These are phyloP conservation scores for Rhododendron henanense DNA, from an alignment of 148 eudicot genomes.

Conservation along the genomic window DNA sequence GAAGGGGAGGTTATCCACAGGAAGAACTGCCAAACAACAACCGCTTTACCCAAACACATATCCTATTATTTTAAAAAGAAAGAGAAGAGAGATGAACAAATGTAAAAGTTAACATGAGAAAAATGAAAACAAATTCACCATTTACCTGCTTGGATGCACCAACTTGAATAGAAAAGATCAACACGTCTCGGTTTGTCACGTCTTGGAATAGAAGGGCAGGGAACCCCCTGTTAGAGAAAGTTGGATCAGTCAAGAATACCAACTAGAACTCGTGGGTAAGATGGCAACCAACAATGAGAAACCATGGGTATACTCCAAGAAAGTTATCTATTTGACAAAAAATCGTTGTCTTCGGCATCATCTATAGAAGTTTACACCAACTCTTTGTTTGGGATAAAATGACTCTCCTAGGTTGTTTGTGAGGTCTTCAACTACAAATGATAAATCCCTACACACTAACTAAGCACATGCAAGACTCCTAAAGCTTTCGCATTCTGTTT, in stretches of 20 bases:
- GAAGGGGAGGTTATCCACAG: neutral
- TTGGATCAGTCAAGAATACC: neutral
- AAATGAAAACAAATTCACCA: neutral
- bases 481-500: neutral
- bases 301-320: neutral
- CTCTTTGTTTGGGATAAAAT: neutral
- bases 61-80: neutral
- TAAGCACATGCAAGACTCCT: neutral
- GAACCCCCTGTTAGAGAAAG: conserved; percentile 62
- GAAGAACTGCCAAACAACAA: neutral
- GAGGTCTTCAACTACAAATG: neutral
- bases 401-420: neutral
- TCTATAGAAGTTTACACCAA: neutral
- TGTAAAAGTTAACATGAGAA: neutral
- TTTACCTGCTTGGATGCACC: conserved; percentile 90
- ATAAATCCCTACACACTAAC: neutral
- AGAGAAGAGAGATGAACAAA: neutral
- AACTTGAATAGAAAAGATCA: conserved; percentile 88
- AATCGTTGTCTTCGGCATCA: neutral
- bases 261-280: neutral
- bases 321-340: neutral
- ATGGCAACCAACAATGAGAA: neutral
- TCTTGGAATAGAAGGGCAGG: conserved; percentile 53
- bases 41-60: neutral
- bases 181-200: conserved; percentile 88